These are phyloP conservation scores for Arabis hirsuta DNA, from an alignment of 345 rosid genomes.

Conservation along the genomic window DNA sequence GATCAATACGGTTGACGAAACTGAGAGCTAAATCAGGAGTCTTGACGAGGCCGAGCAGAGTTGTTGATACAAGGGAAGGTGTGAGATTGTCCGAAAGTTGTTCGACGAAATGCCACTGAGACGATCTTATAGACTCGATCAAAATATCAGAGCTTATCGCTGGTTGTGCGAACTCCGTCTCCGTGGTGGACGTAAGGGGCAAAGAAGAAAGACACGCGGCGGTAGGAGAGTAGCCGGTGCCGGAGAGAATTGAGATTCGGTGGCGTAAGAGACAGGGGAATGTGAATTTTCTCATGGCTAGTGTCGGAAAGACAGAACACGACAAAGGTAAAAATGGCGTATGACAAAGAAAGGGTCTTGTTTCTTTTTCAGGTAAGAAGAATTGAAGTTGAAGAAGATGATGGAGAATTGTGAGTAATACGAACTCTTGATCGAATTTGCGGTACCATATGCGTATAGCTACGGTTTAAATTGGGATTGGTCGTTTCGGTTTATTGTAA, in stretches of 20 bases:
- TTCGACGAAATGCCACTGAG: slow-evolving; percentile 84
- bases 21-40: slow-evolving; percentile 63
- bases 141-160: slow-evolving; percentile 28
- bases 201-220: slow-evolving; percentile 39
- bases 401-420: neutral
- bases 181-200: slow-evolving; percentile 14
- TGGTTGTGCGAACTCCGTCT: slow-evolving; percentile 21
- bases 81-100: slow-evolving; percentile 52
- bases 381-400: neutral
- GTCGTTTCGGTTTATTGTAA: neutral
- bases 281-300: slow-evolving; percentile 32
- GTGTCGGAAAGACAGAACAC: neutral
- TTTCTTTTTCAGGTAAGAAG: neutral
- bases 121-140: slow-evolving; percentile 48
- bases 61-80: slow-evolving; percentile 51
- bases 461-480: neutral
- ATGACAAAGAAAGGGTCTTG: neutral
- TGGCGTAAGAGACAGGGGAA: slow-evolving; percentile 20
- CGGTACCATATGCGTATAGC: too few species aligned
- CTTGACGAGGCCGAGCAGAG: slow-evolving; percentile 55
- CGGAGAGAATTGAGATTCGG: slow-evolving; percentile 8
- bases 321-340: neutral
- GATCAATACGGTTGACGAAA: slow-evolving; percentile 53
- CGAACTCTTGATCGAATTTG: too few species aligned
- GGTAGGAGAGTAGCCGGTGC: slow-evolving; percentile 8